phyloP scores from a whole-genome alignment of 768 basidiomycete genomes.

The Mycena capillaripes region DNA sequence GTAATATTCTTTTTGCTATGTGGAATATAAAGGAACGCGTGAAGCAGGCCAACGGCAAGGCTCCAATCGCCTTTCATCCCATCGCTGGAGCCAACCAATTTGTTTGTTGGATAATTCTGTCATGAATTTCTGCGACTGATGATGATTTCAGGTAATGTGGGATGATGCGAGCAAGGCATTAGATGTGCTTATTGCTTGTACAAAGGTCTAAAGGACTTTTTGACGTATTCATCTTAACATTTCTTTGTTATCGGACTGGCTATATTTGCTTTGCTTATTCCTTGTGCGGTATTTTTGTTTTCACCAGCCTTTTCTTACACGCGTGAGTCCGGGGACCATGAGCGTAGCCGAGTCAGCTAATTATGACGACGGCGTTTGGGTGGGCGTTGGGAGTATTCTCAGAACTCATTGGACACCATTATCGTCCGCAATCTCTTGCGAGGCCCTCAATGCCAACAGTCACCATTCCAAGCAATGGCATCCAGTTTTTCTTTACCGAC shows the following conservation, averaged over 20 bases:
- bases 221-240: too few species aligned
- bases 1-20: neutral
- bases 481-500: slow-evolving; percentile 35
- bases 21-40: slow-evolving; percentile 1
- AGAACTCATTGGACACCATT: too few species aligned
- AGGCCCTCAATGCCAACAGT: slow-evolving; percentile 6
- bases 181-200: neutral
- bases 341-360: too few species aligned
- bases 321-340: too few species aligned
- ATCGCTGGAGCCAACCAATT: slow-evolving; percentile 10
- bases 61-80: slow-evolving; percentile 1
- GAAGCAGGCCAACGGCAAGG: neutral
- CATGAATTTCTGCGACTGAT: neutral
- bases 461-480: slow-evolving; percentile 11
- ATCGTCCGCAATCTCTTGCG: too few species aligned
- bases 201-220: neutral
- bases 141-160: neutral
- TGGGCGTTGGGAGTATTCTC: too few species aligned
- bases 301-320: too few species aligned
- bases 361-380: too few species aligned
- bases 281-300: too few species aligned
- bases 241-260: too few species aligned
- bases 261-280: too few species aligned
- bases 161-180: neutral
- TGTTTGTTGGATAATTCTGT: neutral